Evolutionary conservation across 176 grass and related monocot genomes (phyloP), one percentile per base, ranked within the genome.

Genomic region (Avena sativa): DNA sequence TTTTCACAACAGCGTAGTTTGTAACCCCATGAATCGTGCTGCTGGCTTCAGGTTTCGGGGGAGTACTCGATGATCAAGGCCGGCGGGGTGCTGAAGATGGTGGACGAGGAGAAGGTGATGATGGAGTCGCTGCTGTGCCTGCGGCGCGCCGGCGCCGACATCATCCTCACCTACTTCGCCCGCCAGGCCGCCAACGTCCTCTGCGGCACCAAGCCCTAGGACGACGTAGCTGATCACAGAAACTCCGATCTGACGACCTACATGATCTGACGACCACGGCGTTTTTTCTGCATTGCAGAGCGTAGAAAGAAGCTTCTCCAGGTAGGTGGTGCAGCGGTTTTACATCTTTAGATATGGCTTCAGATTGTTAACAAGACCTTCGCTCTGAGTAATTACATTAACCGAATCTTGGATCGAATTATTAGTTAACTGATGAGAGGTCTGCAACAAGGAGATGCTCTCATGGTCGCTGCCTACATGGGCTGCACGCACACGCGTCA

Each of bases 61-160:
- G 97, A 99, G 83, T 99, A 96, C 80, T 94, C 97, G 36, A 96
- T 94, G 97, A 96, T 99, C 79, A 99, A 99, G 69, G 94, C 97
- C 1, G 92, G 71, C 8, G 94, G 86, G 4, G 83, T 87, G 19
- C 82, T 92, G 48, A 91, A 92, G 83, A 96, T 94, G 97, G 83
- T 99, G 34, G 97, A 96, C 79, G 94, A 94, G 66, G 94, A 99
- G 92, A 99, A 95, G 83, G 94, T 96, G 67, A 99, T 99, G 92
- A 94, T 96, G 97, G 97, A 99, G 80, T 99, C 97, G 20, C 82
- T 99, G 82, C 85, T 93, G 89, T 96, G 94, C 88, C 83, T 99
- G 8, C 75, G 87, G 59, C 90, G 97, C 6, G 97, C 97, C 2
- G 97, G 97, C 62, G 90, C 94, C 4, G 90, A 99, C 79, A 86